Evolutionary conservation across 2,329 filamentous ascomycete species (phyloP), one percentile per base, ranked within the genome.

Genomic region (Epichloe aotearoae): DNA sequence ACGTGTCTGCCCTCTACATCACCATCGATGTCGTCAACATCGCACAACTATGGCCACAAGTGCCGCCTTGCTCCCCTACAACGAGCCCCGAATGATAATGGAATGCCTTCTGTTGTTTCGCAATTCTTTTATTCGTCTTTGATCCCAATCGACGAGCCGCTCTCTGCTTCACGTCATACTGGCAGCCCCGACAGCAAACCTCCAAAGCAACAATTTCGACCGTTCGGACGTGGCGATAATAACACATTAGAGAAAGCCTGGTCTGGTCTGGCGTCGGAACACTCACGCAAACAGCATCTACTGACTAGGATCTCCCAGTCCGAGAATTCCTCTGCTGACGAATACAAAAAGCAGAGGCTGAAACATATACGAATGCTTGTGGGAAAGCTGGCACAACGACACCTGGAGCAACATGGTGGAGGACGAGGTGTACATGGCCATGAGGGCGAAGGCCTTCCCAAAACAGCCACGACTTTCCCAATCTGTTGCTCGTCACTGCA

Each of bases 81-180:
- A 60, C 65, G 66, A 30, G 58, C 65, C 26, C 53, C 63, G 23
- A 66, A 66, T 51, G 64, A 69, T 43, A 68, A 74, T 50, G 72
- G 69, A 49, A 73, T 77, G 23, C 84, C 85, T 15, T 74, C 79
- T 0, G 65, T 85, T 50, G 73, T 75, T 34, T 76, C 84, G 20
- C 86, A 88, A 55, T 95, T 88, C 70, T 95, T 95, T 68, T 95
- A 95, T 66, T 78, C 82, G 14, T 93, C 88, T 11, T 73, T 82
- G 12, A 77, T 91, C 47, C 84, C 88, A 33, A 89, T 95, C 62
- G 89, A 95, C 61, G 89, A 95, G 61, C 88, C 88, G 23, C 75
- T 95, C n/a, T 88, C 85, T 10, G 78, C 84, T 1, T 69, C 73
- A 11, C 65, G 75, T 68, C 61, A 80, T 65, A 63, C 77, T 62